Conservation (phyloP, 177 flowering plant species). For the Vitis hybrid region DNA sequence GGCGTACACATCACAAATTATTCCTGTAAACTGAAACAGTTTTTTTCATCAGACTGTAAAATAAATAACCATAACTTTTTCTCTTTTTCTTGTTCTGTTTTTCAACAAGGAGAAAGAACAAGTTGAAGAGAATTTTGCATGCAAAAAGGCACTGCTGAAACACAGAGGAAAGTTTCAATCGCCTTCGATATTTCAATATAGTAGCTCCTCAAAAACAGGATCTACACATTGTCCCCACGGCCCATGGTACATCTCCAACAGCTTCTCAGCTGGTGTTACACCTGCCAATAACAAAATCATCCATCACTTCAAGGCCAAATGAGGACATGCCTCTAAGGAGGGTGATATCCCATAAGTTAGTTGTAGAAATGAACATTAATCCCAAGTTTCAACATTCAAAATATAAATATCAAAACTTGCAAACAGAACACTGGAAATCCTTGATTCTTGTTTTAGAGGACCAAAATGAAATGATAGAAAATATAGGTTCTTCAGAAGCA, state of each 20-base stretch:
- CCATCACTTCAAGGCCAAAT: neutral
- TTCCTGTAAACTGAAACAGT: constrained; percentile 2
- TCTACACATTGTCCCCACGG: constrained; percentile 84
- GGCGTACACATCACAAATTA: constrained; percentile 9
- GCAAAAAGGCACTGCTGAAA: neutral
- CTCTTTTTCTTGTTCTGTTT: no score
- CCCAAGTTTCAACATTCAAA: no score
- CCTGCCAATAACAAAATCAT: constrained; percentile 38
- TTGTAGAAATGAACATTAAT: no score
- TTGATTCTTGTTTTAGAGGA: no score
- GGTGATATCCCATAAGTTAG: neutral
- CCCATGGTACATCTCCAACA: constrained; percentile 75
- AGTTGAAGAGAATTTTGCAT: constrained; percentile 5
- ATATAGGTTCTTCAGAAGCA: no score
- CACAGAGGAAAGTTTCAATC: neutral
- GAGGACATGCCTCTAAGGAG: neutral
- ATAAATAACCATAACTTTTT: no score
- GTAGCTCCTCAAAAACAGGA: constrained; percentile 86
- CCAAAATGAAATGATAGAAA: no score
- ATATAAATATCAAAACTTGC: no score
- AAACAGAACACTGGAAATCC: no score
- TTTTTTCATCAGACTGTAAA: no score
- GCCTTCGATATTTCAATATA: constrained; percentile 46
- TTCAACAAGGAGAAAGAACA: constrained; percentile 3
- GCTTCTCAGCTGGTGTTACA: constrained; percentile 86